These are phyloP conservation scores for Colletotrichum endophyticum DNA, from an alignment of 2,329 filamentous ascomycete genomes.

Conservation along the genomic window DNA sequence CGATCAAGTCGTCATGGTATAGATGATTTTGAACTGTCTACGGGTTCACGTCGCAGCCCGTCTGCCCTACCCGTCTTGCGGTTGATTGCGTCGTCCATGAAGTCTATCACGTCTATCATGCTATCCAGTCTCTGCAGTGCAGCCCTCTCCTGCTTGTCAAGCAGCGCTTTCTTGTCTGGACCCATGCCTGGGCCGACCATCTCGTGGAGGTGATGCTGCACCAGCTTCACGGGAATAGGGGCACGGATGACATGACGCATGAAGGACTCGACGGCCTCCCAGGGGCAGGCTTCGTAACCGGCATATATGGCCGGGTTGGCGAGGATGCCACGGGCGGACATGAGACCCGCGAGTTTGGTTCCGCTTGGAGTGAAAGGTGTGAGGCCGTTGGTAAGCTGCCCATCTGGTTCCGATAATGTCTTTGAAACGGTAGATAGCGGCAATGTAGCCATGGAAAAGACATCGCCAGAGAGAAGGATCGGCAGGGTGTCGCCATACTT, in stretches of 20 bases:
- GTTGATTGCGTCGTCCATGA: slow-evolving; percentile 56
- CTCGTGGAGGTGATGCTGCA: slow-evolving; percentile 69
- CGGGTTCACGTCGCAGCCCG: slow-evolving; percentile 1
- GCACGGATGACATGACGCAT: slow-evolving; percentile 60
- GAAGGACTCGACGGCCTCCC: slow-evolving; percentile 68
- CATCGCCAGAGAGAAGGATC: slow-evolving; percentile 72
- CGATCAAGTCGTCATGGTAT: neutral
- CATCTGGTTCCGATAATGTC: neutral
- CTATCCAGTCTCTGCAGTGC: slow-evolving; percentile 53
- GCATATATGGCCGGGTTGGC: slow-evolving; percentile 72
- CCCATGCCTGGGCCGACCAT: slow-evolving; percentile 67
- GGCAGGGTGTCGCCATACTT: slow-evolving; percentile 61
- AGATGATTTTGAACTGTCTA: neutral
- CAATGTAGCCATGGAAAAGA: slow-evolving; percentile 61
- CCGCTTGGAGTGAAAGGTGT: slow-evolving; percentile 34
- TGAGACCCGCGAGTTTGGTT: slow-evolving; percentile 65
- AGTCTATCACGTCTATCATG: slow-evolving; percentile 66
- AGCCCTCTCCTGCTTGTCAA: slow-evolving; percentile 61
- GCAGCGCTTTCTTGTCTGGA: slow-evolving; percentile 53
- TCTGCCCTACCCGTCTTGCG: slow-evolving; percentile 19
- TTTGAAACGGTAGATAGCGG: slow-evolving; percentile 41
- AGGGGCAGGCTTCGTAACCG: slow-evolving; percentile 60
- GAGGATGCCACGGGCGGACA: slow-evolving; percentile 73
- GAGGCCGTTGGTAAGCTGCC: neutral
- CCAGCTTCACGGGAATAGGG: slow-evolving; percentile 67